These are phyloP conservation scores for Antarctomyces pellizariae DNA, from an alignment of 495 filamentous ascomycete species.

Conservation along the genomic window DNA sequence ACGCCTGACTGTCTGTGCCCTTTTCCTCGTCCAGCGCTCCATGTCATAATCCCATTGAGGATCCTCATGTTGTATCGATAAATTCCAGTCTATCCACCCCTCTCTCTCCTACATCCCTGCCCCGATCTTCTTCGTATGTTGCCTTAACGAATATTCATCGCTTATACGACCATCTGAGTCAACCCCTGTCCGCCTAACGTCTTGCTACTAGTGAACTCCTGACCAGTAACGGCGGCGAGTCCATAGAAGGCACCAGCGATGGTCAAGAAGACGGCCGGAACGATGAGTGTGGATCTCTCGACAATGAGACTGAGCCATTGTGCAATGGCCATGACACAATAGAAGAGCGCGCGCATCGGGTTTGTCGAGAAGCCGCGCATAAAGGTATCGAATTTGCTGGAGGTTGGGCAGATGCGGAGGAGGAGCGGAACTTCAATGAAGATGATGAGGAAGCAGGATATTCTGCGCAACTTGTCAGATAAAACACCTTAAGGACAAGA, in stretches of 20 bases:
- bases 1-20: no score
- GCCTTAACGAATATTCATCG: no score
- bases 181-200: slow-evolving; percentile 85
- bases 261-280: slow-evolving; percentile 59
- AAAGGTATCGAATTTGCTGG: slow-evolving; percentile 62
- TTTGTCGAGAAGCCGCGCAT: slow-evolving; percentile 86
- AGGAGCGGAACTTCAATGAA: slow-evolving; percentile 95
- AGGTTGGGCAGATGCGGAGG: slow-evolving; percentile 93
- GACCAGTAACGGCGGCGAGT: slow-evolving; percentile 66
- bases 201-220: slow-evolving; percentile 92
- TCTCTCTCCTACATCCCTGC: neutral
- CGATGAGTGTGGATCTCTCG: slow-evolving; percentile 48
- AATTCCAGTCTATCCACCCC: neutral
- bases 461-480: slow-evolving; percentile 21
- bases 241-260: slow-evolving; percentile 63
- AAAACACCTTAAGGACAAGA: slow-evolving; percentile 2
- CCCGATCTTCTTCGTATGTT: neutral
- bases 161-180: slow-evolving; percentile 95
- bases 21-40: no score
- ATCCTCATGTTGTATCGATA: no score
- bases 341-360: slow-evolving; percentile 91
- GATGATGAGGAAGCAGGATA: slow-evolving; percentile 65
- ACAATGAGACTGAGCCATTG: slow-evolving; percentile 60
- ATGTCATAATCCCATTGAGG: no score
- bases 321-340: slow-evolving; percentile 51